Evolutionary conservation across 306 rosid genomes (phyloP), one percentile per base, ranked within the genome.

Genomic region (Gastrolobium villosum): DNA sequence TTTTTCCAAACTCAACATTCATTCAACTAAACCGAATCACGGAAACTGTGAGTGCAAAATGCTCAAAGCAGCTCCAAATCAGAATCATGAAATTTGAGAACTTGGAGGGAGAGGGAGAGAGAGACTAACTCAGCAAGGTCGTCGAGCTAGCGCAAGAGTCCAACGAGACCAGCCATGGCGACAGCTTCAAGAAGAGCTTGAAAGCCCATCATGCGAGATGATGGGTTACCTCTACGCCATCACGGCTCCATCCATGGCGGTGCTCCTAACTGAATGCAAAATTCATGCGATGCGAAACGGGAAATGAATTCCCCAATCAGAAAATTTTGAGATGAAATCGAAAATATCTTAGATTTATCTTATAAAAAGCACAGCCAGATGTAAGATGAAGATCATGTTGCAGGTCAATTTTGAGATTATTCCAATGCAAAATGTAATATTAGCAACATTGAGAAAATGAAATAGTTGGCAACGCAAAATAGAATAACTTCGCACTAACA

Each of bases 141-240:
- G n/a, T 98, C 99, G 77, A 96, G 98, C 92, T 96, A 98, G 55
- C 99, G 98, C 76, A 96, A 60, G 72, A 96, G 97, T 6, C 99
- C 99, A 5, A 93, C 98, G 45, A 96, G 97, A 13, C 97, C 99
- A 6, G 97, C 96, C 98, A 96, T 96, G 78, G 99, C 94, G 48
- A 96, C 93, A 52, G 92, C 99, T 87, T 96, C 99, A n/a, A 96
- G 74, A 8, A 96, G 90, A 46, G 97, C 98, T 82, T 96, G 98
- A 90, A 11, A 96, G 90, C 78, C 93, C 97, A n/a, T n/a, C n/a
- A n/a, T n/a, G n/a, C n/a, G n/a, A n/a, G n/a, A n/a, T n/a, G n/a
- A n/a, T n/a, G n/a, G n/a, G n/a, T n/a, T n/a, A n/a, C n/a, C n/a
- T n/a, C n/a, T n/a, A n/a, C n/a, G n/a, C n/a, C n/a, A n/a, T n/a